phyloP scores from a whole-genome alignment of 768 basidiomycete species.

The Amylocystis lapponica region DNA sequence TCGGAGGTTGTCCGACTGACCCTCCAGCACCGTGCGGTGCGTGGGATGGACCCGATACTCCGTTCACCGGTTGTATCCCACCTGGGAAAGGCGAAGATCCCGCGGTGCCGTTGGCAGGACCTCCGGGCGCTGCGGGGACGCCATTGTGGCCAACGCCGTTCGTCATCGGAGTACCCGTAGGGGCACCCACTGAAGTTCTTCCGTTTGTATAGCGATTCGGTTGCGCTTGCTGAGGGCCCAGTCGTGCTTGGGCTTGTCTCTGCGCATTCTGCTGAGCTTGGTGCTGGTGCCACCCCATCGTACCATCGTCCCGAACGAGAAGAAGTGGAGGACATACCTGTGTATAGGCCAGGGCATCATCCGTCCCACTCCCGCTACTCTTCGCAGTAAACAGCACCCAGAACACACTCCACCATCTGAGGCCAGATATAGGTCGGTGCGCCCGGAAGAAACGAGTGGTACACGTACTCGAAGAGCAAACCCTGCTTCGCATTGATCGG shows the following conservation, averaged over 20 bases:
- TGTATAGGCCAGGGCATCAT: conserved; percentile 67
- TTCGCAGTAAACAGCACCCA: conserved; percentile 84
- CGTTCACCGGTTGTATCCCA: conserved; percentile 34
- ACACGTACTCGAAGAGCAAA: conserved; percentile 71
- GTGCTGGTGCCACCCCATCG: conserved; percentile 16
- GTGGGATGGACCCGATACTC: conserved; percentile 28
- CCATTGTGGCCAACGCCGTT: conserved; percentile 26
- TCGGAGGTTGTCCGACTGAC: conserved; percentile 26
- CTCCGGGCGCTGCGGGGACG: conserved; percentile 7
- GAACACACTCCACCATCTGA: conserved; percentile 86
- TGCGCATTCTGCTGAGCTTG: conserved; percentile 17
- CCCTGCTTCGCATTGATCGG: conserved; percentile 84
- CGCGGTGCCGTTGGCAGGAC: conserved; percentile 17
- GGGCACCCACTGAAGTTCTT: conserved; percentile 31
- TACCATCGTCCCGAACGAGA: conserved; percentile 16
- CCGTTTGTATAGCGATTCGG: conserved; percentile 6
- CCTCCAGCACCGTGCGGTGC: not conserved
- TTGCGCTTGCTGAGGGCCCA: not conserved
- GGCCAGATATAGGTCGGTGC: not conserved
- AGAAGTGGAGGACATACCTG: conserved; percentile 42
- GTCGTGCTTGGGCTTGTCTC: conserved; percentile 20
- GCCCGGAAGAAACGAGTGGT: conserved; percentile 1
- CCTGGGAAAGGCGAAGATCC: conserved; percentile 13
- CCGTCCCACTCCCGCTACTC: conserved; percentile 57
- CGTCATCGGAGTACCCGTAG: conserved; percentile 23